Base-by-base conservation (phyloP, 805 yeast genomes). In the Myxozyma melibiosi region DNA sequence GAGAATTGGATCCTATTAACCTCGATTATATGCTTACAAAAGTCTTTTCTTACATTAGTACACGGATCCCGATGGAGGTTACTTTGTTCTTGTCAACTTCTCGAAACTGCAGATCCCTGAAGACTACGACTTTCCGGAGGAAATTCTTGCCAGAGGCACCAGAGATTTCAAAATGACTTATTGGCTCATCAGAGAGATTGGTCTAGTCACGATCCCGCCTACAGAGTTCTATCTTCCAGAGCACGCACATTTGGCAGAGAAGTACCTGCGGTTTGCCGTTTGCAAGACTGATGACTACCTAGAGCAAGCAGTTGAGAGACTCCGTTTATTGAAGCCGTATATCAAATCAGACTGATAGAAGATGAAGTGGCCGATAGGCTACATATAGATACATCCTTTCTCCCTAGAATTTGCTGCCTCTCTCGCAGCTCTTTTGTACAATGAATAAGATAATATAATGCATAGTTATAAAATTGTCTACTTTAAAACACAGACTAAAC, bases 141-240 rank as follows among this genome's bases (percentile, higher is more conserved):
- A 84, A 16, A 79, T 94, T 58, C 69, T 74, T 50, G 72, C 71
- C 34, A 43, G 52, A 14, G 82, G 87, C 61, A 92, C 96, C 14
- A 84, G 84, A 62, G 99, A 94, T 74, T 94, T 90, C 78, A 83
- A 83, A 70, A 78, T 85, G 62, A 95, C 96, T 0, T 89, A 88
- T 74, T 94, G 98, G 97, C 78, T 94, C 58, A 90, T 90, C 67
- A 85, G 83, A 69, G 96, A 90, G 70, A 71, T 92, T 56, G 99
- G 99, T 9, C 95, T 94, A 39, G 98, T 94, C 20, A 86, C 96
- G 3, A 94, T 94, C 63, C 99, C 99, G 9, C 98, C 98, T 28
- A 86, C 96, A n/a, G 98, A 92, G 73, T 94, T 94, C 68, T 83
- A 88, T 67, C 80, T 84, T 42, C 80, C 83, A 8, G 84, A 81